phyloP scores from a whole-genome alignment of 179 eudicot genomes.

The Beta corolliflora region DNA sequence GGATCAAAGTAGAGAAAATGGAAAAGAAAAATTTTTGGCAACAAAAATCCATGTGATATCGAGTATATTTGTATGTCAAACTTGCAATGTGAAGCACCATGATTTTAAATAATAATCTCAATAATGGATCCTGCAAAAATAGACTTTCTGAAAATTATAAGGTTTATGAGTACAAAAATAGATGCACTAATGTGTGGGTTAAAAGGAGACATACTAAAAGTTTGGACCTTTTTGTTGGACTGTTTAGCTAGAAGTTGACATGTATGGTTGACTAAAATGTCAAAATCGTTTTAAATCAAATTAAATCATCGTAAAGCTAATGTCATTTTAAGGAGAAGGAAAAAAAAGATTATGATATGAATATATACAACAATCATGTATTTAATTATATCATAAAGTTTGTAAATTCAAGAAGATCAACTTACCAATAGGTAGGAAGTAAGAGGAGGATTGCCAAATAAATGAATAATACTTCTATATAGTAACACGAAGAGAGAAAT shows the following conservation, averaged over 20 bases:
- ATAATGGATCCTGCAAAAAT: not conserved
- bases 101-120: not conserved
- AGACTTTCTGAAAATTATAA: too few species aligned
- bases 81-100: not conserved
- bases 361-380: not conserved
- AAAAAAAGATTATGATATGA: not conserved
- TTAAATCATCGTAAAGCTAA: not conserved
- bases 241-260: not conserved
- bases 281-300: not conserved
- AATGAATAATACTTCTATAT: not conserved
- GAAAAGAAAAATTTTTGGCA: not conserved
- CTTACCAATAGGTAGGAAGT: constrained; percentile 24
- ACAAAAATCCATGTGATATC: not conserved
- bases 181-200: too few species aligned
- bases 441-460: not conserved
- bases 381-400: too few species aligned
- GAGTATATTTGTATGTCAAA: not conserved
- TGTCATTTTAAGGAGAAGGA: not conserved
- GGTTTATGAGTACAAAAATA: too few species aligned
- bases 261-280: not conserved
- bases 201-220: too few species aligned
- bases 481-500: constrained; percentile 9
- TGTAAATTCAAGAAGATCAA: constrained; percentile 11
- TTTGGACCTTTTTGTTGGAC: not conserved
- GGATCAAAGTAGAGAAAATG: not conserved